These are phyloP conservation scores for Chaetomium fimeti DNA, from an alignment of 495 filamentous ascomycete species.

Conservation along the genomic window DNA sequence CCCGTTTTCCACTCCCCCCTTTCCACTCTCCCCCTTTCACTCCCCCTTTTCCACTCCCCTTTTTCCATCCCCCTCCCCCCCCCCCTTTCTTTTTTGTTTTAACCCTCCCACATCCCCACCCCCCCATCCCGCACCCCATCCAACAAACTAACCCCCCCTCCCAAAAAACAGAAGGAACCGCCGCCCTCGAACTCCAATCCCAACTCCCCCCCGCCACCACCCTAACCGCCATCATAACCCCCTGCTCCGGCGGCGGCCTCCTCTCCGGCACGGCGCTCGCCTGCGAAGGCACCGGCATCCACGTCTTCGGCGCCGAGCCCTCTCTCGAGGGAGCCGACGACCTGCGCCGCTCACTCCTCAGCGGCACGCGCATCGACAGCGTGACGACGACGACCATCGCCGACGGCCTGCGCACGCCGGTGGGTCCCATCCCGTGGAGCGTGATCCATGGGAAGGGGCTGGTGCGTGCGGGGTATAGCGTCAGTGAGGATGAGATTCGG, in stretches of 20 bases:
- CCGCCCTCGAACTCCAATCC: slow-evolving; percentile 72
- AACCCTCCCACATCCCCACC: too few relatives aligned
- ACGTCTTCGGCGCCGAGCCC: slow-evolving; percentile 91
- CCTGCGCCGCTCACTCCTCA: slow-evolving; percentile 62
- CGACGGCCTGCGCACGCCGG: slow-evolving; percentile 83
- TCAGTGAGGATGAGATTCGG: slow-evolving; percentile 80
- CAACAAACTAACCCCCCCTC: too few relatives aligned
- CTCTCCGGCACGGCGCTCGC: slow-evolving; percentile 78
- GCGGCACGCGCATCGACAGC: slow-evolving; percentile 57
- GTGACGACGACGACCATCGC: slow-evolving; percentile 82
- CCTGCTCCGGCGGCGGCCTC: slow-evolving; percentile 85
- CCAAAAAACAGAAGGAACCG: slow-evolving; percentile 61
- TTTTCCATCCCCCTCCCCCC: too few relatives aligned
- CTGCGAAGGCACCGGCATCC: slow-evolving; percentile 61
- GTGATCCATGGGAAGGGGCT: slow-evolving; percentile 73
- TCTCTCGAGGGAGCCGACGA: slow-evolving; percentile 84
- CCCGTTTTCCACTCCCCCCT: too few relatives aligned
- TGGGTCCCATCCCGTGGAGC: slow-evolving; percentile 75
- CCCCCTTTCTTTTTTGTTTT: too few relatives aligned
- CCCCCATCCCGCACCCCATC: too few relatives aligned
- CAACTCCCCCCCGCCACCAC: neutral
- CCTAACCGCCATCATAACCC: slow-evolving; percentile 79
- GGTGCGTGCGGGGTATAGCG: slow-evolving; percentile 71
- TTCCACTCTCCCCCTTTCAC: too few relatives aligned
- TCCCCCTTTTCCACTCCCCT: too few relatives aligned